Base-by-base conservation (phyloP, 2,329 filamentous ascomycete genomes). In the Claviceps digitariae region DNA sequence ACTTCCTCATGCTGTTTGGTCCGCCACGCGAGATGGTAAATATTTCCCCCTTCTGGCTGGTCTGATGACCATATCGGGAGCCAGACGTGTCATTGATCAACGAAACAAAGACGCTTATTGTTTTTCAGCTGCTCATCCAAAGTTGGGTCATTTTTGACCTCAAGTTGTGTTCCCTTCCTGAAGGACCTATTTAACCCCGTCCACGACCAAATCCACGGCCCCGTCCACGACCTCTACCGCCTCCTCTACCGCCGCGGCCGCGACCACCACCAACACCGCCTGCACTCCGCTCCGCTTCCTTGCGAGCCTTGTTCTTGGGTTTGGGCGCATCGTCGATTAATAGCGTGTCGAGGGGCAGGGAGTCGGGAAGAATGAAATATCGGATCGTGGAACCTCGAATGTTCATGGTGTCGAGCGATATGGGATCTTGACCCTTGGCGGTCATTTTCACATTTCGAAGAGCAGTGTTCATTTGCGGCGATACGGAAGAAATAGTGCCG, bases 241-340 rank as follows among this genome's bases (percentile, higher is more conserved):
- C 70, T 20, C 80, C 80, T 52, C 81, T 71, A 25, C 79, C 76
- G 48, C 77, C 68, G 50, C 77, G 67, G 34, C 77, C 74, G 31
- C 78, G 68, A 21, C 75, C 71, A 55, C 81, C 75, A 36, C 77
- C 70, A 10, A 75, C 75, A 46, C 76, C 77, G 45, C 75, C 68
- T 29, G 67, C 74, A 46, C 80, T 78, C 48, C 83, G 74, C 55
- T 81, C 79, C 34, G 77, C 78, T 74, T 97, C 93, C 78, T 98
- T 98, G 67, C 91, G 82, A 27, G 93, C 91, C 83, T 98, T 98
- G 75, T 98, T 98, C 86, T 97, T 97, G 57, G 93, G 91, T 77
- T 98, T 98, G 51, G 91, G 90, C 64, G 89, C 83, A 72, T 98
- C 93, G 69, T 98, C 93, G 62, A 98, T 90, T 57, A 98, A 79